Evolutionary conservation across 1,284 basidiomycete species (phyloP).

Genomic region (Singerocomus rubriflavus): DNA sequence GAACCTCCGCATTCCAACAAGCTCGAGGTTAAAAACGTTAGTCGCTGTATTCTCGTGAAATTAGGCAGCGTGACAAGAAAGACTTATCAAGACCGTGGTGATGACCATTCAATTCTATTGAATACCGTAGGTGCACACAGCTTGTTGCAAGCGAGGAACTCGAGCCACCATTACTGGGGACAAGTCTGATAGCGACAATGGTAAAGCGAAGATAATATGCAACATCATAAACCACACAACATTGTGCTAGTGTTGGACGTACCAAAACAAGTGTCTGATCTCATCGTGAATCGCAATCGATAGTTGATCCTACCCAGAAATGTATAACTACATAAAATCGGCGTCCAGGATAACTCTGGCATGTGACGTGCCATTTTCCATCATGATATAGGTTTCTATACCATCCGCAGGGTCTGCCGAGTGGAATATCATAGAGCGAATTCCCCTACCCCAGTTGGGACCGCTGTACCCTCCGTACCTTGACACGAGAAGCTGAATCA

Average conservation of each 20-base stretch:
- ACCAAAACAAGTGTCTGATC: neutral
- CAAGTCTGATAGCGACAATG: neutral
- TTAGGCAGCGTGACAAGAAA: no score
- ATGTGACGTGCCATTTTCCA: conserved; percentile 50
- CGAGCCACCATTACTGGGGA: neutral
- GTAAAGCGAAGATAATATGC: neutral
- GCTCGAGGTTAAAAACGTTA: no score
- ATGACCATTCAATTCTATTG: no score
- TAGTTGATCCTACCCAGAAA: neutral
- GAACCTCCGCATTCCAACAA: no score
- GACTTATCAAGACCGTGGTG: neutral
- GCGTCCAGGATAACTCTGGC: conserved; percentile 33
- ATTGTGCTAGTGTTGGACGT: neutral
- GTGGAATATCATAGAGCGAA: conserved; percentile 60
- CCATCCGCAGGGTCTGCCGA: conserved; percentile 42
- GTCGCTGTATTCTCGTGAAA: no score
- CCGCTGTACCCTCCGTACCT: conserved; percentile 64
- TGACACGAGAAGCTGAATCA: neutral
- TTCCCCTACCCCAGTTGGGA: conserved; percentile 57
- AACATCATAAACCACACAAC: neutral
- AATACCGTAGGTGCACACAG: neutral
- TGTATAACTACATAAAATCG: conserved; percentile 12
- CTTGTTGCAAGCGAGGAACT: neutral
- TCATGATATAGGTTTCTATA: conserved; percentile 60
- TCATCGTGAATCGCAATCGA: neutral